phyloP scores from a whole-genome alignment of 345 rosid genomes.

The Syzygium oleosum region DNA sequence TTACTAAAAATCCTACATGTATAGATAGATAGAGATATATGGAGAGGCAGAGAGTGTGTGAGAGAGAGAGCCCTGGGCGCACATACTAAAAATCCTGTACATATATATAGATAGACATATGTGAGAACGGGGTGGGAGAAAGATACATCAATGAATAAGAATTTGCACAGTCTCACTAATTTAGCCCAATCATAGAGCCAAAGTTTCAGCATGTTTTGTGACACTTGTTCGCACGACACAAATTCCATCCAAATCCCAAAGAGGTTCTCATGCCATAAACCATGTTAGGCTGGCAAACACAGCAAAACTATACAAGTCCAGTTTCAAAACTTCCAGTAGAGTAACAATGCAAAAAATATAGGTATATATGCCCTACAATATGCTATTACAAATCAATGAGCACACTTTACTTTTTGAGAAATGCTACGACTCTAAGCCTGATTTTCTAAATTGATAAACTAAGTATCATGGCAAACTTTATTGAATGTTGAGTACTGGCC shows the following conservation, averaged over 20 bases:
- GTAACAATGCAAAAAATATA: neutral
- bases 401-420: neutral
- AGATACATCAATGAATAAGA: neutral
- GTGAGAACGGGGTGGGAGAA: neutral
- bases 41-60: neutral
- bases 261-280: neutral
- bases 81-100: neutral
- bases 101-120: neutral
- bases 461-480: neutral
- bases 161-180: neutral
- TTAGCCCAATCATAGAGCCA: neutral
- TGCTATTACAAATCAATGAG: neutral
- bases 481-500: neutral
- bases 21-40: neutral
- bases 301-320: neutral
- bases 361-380: neutral
- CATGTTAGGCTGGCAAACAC: neutral
- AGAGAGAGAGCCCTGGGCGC: neutral
- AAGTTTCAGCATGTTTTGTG: neutral
- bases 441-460: neutral
- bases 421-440: neutral
- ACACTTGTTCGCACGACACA: neutral
- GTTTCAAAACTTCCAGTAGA: neutral
- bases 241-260: neutral
- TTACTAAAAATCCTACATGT: neutral